phyloP scores from a whole-genome alignment of 805 yeast species.

The Scheffersomyces spartinae region DNA sequence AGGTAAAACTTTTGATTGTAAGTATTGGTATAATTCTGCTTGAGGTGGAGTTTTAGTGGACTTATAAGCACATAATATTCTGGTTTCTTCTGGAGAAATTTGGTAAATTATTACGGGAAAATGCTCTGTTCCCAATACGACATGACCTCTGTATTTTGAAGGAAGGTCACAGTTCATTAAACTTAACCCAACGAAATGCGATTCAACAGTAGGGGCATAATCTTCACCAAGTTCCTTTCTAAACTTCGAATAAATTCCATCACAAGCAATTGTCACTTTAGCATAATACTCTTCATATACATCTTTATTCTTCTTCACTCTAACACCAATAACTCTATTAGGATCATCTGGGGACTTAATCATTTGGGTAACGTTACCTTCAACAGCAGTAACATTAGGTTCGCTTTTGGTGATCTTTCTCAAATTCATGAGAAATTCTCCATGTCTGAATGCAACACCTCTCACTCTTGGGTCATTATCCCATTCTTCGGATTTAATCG shows the following conservation, averaged over 20 bases:
- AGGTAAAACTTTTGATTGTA: slow-evolving; percentile 50
- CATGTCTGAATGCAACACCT: slow-evolving; percentile 92
- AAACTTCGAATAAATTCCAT: slow-evolving; percentile 90
- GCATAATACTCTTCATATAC: slow-evolving; percentile 37
- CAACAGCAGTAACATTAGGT: slow-evolving; percentile 63
- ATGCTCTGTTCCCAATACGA: slow-evolving; percentile 71
- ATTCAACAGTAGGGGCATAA: slow-evolving; percentile 56
- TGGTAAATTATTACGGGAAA: slow-evolving; percentile 87
- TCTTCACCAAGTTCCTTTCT: slow-evolving; percentile 58
- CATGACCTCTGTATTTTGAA: slow-evolving; percentile 73
- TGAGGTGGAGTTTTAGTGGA: slow-evolving; percentile 62
- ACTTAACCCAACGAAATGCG: slow-evolving; percentile 81
- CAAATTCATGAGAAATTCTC: slow-evolving; percentile 70
- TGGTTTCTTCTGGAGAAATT: slow-evolving; percentile 68
- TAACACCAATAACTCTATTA: slow-evolving; percentile 62
- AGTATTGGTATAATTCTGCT: slow-evolving; percentile 49
- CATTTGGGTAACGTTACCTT: slow-evolving; percentile 72
- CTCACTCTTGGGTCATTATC: slow-evolving; percentile 44
- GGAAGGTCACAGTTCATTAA: slow-evolving; percentile 70
- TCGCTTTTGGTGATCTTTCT: slow-evolving; percentile 59
- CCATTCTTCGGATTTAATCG: slow-evolving; percentile 39
- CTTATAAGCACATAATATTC: slow-evolving; percentile 82
- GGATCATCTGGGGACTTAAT: slow-evolving; percentile 39
- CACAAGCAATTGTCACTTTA: slow-evolving; percentile 67
- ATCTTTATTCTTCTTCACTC: slow-evolving; percentile 37